Evolutionary conservation across 2,329 filamentous ascomycete genomes (phyloP).

Genomic region (Colletotrichum limetticola): DNA sequence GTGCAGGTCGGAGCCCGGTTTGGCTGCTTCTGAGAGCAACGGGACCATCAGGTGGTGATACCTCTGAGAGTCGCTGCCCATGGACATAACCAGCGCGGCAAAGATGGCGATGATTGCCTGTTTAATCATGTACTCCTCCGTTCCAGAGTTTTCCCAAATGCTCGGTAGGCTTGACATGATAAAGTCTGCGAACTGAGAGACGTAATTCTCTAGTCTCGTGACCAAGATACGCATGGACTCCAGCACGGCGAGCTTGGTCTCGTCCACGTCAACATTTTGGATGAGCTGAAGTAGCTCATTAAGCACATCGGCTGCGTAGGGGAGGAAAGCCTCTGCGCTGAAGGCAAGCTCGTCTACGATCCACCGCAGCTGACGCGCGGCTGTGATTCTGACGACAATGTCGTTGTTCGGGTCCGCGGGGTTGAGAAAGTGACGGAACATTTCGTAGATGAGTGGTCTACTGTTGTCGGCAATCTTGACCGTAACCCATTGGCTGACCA

Average conservation of each 20-base stretch:
- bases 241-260: slow-evolving; percentile 90
- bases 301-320: slow-evolving; percentile 80
- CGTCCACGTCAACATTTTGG: slow-evolving; percentile 80
- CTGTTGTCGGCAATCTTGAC: slow-evolving; percentile 78
- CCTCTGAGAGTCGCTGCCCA: slow-evolving; percentile 80
- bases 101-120: slow-evolving; percentile 91
- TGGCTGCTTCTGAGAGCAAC: slow-evolving; percentile 82
- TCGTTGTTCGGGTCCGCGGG: slow-evolving; percentile 84
- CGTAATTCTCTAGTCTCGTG: slow-evolving; percentile 80
- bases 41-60: slow-evolving; percentile 87
- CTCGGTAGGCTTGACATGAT: slow-evolving; percentile 83
- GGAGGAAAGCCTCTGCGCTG: slow-evolving; percentile 76
- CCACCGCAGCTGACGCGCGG: slow-evolving; percentile 83
- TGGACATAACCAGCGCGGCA: slow-evolving; percentile 83
- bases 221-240: slow-evolving; percentile 88
- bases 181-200: slow-evolving; percentile 76
- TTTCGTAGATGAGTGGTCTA: slow-evolving; percentile 82
- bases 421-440: slow-evolving; percentile 88
- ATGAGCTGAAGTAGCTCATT: slow-evolving; percentile 81
- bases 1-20: slow-evolving; percentile 78
- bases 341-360: slow-evolving; percentile 90
- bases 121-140: slow-evolving; percentile 90
- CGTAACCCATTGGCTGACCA: slow-evolving; percentile 90
- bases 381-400: slow-evolving; percentile 89
- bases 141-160: slow-evolving; percentile 85